phyloP scores from a whole-genome alignment of 2,329 filamentous ascomycete genomes.

The Aspergillus transmontanensis region DNA sequence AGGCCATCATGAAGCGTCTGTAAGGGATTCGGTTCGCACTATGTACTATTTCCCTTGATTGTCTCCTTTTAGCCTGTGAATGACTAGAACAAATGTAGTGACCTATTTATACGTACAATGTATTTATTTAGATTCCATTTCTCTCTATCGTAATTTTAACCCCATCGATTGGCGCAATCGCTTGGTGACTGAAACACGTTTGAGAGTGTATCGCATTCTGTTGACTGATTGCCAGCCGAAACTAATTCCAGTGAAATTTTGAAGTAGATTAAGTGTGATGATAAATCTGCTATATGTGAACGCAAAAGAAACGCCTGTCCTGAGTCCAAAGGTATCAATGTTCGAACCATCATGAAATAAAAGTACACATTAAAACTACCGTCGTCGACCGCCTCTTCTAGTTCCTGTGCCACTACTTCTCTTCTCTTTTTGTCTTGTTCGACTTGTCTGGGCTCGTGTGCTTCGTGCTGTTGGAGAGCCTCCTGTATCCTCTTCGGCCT shows the following conservation, averaged over 20 bases:
- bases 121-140: slow-evolving; percentile 32
- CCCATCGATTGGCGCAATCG: not conserved
- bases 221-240: not conserved
- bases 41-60: slow-evolving; percentile 42
- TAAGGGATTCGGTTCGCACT: slow-evolving; percentile 35
- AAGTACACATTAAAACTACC: slow-evolving; percentile 22
- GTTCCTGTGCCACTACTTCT: slow-evolving; percentile 39
- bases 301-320: slow-evolving; percentile 18
- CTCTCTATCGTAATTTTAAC: not conserved
- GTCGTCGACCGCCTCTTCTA: slow-evolving; percentile 40
- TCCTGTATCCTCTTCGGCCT: slow-evolving; percentile 36
- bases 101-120: slow-evolving; percentile 34
- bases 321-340: slow-evolving; percentile 32
- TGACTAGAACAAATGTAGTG: slow-evolving; percentile 40
- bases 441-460: slow-evolving; percentile 39
- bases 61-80: slow-evolving; percentile 38
- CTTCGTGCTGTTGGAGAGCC: slow-evolving; percentile 39
- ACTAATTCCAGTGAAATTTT: not conserved
- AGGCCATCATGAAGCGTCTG: slow-evolving; percentile 78
- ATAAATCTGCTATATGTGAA: not conserved
- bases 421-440: slow-evolving; percentile 39
- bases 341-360: slow-evolving; percentile 4
- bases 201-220: not conserved
- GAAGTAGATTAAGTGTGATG: not conserved
- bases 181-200: not conserved